These are phyloP conservation scores for Aspergillus phoenicis DNA, from an alignment of 2,329 filamentous ascomycete species.

Conservation along the genomic window DNA sequence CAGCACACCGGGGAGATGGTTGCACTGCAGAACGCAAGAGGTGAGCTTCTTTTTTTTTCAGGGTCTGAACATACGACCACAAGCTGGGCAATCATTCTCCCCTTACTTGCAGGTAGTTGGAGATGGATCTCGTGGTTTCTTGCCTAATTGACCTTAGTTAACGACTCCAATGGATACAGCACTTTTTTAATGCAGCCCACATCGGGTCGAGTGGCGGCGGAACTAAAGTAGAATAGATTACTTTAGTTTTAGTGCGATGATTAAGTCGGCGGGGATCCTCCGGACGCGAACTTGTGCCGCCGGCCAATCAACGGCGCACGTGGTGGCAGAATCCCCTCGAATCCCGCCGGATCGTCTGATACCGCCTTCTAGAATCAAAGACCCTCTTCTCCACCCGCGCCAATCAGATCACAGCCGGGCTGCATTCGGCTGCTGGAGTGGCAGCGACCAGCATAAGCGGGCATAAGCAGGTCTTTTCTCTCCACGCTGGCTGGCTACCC, in stretches of 20 bases:
- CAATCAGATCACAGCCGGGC: neutral
- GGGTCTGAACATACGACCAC: too few species aligned
- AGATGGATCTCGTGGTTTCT: conserved; percentile 12
- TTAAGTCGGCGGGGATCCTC: neutral
- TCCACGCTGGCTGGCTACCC: neutral
- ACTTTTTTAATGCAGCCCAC: neutral
- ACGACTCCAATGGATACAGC: neutral
- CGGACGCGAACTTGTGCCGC: conserved; percentile 11
- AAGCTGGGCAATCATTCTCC: too few species aligned
- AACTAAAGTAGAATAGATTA: neutral
- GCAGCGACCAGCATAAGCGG: neutral
- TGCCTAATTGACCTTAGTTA: neutral
- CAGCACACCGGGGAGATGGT: too few species aligned
- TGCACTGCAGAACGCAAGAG: too few species aligned
- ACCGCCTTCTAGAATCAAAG: conserved; percentile 22
- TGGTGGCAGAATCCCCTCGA: conserved; percentile 34
- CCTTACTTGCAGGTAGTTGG: neutral
- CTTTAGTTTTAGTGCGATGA: conserved; percentile 9
- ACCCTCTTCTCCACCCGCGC: neutral
- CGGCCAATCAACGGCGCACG: conserved; percentile 36
- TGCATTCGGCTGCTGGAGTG: neutral
- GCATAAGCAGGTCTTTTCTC: neutral
- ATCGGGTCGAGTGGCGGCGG: conserved; percentile 11
- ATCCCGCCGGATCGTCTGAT: conserved; percentile 19
- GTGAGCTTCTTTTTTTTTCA: too few species aligned